Evolutionary conservation across 2,329 filamentous ascomycete species (phyloP).

Genomic region (Ophiocordyceps camponoti-saundersi): DNA sequence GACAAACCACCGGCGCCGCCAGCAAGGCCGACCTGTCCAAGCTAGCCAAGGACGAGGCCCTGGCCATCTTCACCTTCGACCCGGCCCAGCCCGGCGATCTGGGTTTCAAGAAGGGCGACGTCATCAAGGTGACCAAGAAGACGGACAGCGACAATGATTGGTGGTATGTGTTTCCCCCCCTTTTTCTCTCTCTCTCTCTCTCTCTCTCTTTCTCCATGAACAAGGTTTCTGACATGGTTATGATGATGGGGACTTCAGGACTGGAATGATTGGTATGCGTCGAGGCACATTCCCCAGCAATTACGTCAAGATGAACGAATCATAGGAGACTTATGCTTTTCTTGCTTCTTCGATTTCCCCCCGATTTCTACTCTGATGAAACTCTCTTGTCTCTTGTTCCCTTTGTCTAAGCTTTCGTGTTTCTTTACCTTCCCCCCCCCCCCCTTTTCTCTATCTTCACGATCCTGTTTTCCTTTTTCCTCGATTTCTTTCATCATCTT

Average conservation of each 20-base stretch:
- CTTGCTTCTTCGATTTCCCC: neutral
- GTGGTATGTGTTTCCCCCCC: constrained; percentile 47
- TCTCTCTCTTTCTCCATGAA: neutral
- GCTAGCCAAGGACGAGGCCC: constrained; percentile 59
- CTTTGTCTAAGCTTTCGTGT: neutral
- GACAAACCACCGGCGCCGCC: constrained; percentile 45
- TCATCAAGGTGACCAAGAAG: constrained; percentile 88
- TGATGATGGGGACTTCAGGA: constrained; percentile 32
- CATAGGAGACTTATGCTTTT: neutral
- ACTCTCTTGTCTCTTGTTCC: neutral
- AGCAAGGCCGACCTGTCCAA: constrained; percentile 47
- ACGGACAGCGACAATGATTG: constrained; percentile 90
- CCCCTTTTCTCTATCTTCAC: neutral
- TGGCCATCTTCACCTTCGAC: constrained; percentile 88
- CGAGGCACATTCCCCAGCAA: constrained; percentile 90
- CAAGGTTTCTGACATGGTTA: constrained; percentile 1
- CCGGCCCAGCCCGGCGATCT: constrained; percentile 84
- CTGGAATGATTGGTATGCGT: constrained; percentile 66
- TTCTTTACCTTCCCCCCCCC: neutral
- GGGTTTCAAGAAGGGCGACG: constrained; percentile 91
- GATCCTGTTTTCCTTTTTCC: neutral
- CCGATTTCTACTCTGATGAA: neutral
- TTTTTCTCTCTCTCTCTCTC: neutral
- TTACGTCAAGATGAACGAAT: constrained; percentile 51
- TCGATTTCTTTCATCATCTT: no score